These are phyloP conservation scores for Xylariaceae sp. DNA, from an alignment of 2,329 filamentous ascomycete genomes.

Conservation along the genomic window DNA sequence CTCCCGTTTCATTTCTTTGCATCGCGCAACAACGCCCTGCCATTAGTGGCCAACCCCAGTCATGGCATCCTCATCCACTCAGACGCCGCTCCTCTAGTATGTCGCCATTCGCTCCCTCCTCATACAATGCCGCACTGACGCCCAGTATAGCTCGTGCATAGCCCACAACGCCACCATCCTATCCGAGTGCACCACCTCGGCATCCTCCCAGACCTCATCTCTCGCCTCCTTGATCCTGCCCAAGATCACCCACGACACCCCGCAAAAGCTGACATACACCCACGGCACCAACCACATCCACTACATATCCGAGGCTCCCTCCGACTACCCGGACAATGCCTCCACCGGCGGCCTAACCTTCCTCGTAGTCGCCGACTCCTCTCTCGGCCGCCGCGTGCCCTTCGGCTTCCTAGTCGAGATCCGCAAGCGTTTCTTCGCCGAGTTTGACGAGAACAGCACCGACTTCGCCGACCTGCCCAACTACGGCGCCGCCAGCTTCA, in stretches of 20 bases:
- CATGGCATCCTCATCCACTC: constrained; percentile 70
- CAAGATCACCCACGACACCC: constrained; percentile 76
- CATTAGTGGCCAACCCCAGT: constrained; percentile 14
- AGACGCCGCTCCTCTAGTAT: constrained; percentile 71
- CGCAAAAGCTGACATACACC: constrained; percentile 91
- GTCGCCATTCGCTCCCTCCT: constrained; percentile 29
- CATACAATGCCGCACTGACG: constrained; percentile 1
- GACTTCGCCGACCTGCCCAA: constrained; percentile 77
- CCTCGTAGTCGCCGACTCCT: constrained; percentile 78
- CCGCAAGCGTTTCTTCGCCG: constrained; percentile 77
- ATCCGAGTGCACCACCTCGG: constrained; percentile 83
- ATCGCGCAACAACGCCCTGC: too few species aligned
- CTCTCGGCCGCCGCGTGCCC: constrained; percentile 79
- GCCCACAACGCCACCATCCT: constrained; percentile 92
- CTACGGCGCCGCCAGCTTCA: constrained; percentile 88
- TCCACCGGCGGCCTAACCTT: constrained; percentile 83
- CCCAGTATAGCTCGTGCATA: constrained; percentile 71
- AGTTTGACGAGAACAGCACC: constrained; percentile 62
- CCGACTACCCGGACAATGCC: constrained; percentile 53
- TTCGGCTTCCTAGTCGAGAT: constrained; percentile 92
- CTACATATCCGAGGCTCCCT: constrained; percentile 83
- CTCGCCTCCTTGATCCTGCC: constrained; percentile 93
- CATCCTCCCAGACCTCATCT: constrained; percentile 76
- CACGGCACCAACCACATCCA: constrained; percentile 91
- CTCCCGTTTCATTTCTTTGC: too few species aligned